Conservation (phyloP, 805 yeast species). For the Tetrapisispora pingtungensis region DNA sequence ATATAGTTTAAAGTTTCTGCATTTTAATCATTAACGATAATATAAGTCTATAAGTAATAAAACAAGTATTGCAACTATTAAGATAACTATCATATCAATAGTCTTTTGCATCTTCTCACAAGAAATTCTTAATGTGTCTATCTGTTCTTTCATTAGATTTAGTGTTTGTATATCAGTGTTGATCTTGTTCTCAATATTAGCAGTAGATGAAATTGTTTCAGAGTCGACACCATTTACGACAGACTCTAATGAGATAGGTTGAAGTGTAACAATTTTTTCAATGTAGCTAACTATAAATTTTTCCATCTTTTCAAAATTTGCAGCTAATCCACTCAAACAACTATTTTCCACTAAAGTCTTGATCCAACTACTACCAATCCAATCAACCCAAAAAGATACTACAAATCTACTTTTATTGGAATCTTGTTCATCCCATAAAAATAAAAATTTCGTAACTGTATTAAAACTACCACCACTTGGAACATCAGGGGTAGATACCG, state of each 20-base stretch:
- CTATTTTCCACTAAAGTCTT: conserved; percentile 79
- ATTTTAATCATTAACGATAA: background rate
- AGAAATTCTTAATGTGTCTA: background rate
- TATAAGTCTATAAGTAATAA: background rate
- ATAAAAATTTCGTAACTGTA: conserved; percentile 59
- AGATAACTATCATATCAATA: background rate
- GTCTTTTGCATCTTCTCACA: background rate
- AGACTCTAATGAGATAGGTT: background rate
- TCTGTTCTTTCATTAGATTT: background rate
- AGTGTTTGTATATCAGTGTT: background rate
- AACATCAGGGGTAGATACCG: conserved; percentile 81
- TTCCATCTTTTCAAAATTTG: background rate
- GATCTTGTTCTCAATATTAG: background rate
- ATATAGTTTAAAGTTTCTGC: background rate
- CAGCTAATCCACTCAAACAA: conserved; percentile 47
- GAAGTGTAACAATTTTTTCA: background rate
- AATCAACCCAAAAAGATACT: conserved; percentile 60
- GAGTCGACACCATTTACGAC: background rate
- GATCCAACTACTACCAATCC: conserved; percentile 89
- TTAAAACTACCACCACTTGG: conserved; percentile 83
- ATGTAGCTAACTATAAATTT: conserved; percentile 1
- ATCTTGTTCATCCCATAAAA: conserved; percentile 55
- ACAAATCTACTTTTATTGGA: conserved; percentile 48
- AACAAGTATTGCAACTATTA: background rate
- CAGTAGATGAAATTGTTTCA: background rate